Evolutionary conservation across 2,329 filamentous ascomycete species (phyloP).

Genomic region (Aureobasidium musti): DNA sequence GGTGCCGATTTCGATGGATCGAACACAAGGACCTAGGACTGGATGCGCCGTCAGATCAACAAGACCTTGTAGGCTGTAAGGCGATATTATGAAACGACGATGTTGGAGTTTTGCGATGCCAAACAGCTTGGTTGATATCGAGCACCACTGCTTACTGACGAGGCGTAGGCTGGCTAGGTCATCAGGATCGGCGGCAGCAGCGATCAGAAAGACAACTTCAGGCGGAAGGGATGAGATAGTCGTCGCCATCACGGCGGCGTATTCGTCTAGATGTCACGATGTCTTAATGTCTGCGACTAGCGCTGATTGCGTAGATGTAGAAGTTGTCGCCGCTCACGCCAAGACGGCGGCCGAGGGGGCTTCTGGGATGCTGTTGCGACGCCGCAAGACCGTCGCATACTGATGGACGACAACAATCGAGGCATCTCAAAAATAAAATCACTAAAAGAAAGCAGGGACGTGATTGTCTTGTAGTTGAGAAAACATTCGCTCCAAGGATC

Average conservation of each 20-base stretch:
- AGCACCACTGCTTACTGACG: conserved; percentile 7
- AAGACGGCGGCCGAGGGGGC: too few species aligned
- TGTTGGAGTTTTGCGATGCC: neutral
- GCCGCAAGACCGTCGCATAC: too few species aligned
- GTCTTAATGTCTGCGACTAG: too few species aligned
- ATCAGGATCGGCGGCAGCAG: neutral
- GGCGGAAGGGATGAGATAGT: neutral
- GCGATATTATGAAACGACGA: conserved; percentile 5
- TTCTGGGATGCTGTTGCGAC: too few species aligned
- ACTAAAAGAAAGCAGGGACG: too few species aligned
- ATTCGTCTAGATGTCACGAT: neutral
- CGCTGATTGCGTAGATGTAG: too few species aligned
- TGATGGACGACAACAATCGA: too few species aligned
- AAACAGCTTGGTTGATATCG: neutral
- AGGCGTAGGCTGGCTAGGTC: conserved; percentile 13
- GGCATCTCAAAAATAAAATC: too few species aligned
- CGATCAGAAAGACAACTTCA: neutral
- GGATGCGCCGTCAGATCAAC: conserved; percentile 11
- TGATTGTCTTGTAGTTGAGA: neutral
- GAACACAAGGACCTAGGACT: neutral
- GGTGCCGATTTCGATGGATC: neutral
- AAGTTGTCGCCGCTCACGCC: too few species aligned
- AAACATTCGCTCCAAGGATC: neutral
- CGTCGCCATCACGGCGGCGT: neutral
- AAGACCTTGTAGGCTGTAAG: conserved; percentile 11